Percentiles rank a stretch among this genome's conserved stretches.
Conservation (phyloP, 2,329 filamentous ascomycete species). For the Diplodia mutila region DNA sequence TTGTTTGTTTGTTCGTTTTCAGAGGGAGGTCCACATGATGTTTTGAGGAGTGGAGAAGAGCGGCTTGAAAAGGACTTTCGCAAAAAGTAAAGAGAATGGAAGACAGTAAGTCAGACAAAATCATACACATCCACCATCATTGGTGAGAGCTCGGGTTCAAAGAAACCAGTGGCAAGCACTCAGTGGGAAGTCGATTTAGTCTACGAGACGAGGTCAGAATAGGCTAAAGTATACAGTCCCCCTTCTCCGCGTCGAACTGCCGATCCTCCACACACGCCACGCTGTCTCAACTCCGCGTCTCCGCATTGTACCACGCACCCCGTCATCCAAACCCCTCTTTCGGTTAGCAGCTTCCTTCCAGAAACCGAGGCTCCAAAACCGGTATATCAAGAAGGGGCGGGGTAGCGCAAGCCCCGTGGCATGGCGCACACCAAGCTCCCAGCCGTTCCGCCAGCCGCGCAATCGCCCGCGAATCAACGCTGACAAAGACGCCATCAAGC, state of each 20-base stretch:
- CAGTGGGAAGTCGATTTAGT: background rate
- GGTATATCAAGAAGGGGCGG: background rate
- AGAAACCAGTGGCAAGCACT: too few relatives aligned
- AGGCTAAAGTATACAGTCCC: background rate
- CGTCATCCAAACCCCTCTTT: conserved; percentile 6
- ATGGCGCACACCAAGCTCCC: background rate
- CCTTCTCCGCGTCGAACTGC: background rate
- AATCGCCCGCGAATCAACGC: background rate
- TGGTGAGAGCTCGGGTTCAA: too few relatives aligned
- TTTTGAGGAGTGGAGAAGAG: too few relatives aligned
- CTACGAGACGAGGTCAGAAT: background rate
- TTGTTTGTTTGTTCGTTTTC: too few relatives aligned
- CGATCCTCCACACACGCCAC: background rate
- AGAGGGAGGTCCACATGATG: too few relatives aligned
- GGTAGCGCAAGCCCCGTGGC: background rate
- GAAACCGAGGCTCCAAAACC: too few relatives aligned
- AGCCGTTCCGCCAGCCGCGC: background rate
- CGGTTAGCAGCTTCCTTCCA: background rate
- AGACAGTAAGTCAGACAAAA: too few relatives aligned
- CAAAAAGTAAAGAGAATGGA: too few relatives aligned
- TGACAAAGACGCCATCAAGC: background rate
- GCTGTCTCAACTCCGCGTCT: conserved; percentile 1
- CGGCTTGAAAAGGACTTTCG: too few relatives aligned
- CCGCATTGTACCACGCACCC: background rate
- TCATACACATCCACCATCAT: too few relatives aligned